Conservation (phyloP, 1,284 basidiomycete species). For the Leucoagaricus sp. region DNA sequence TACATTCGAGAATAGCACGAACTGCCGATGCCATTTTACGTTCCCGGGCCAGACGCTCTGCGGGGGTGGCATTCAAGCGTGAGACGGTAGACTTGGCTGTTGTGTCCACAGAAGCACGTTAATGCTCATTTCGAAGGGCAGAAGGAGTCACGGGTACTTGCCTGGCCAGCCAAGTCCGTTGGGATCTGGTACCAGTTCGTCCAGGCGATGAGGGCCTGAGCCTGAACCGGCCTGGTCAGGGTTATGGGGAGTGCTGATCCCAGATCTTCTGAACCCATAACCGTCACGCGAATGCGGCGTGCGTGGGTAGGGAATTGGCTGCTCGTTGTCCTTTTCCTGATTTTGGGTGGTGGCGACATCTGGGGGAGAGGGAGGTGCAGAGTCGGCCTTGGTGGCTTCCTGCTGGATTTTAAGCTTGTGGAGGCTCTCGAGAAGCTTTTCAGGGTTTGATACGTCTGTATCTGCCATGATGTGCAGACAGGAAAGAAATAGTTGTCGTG, state of each 20-base stretch:
- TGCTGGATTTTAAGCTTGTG: slow-evolving; percentile 33
- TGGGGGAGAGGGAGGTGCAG: neutral
- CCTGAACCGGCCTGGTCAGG: slow-evolving; percentile 9
- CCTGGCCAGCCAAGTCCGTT: slow-evolving; percentile 91
- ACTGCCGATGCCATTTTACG: slow-evolving; percentile 84
- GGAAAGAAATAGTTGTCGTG: slow-evolving; percentile 5
- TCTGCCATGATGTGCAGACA: slow-evolving; percentile 16
- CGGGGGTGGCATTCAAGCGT: slow-evolving; percentile 78
- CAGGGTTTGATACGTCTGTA: slow-evolving; percentile 27
- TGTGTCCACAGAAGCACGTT: slow-evolving; percentile 16
- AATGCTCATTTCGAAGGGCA: neutral
- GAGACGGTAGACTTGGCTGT: slow-evolving; percentile 89
- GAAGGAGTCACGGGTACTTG: neutral
- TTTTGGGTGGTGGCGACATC: slow-evolving; percentile 1
- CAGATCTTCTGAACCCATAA: slow-evolving; percentile 79
- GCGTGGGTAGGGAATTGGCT: slow-evolving; percentile 23
- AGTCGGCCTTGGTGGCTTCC: slow-evolving; percentile 9
- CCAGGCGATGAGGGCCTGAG: slow-evolving; percentile 1
- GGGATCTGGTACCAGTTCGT: slow-evolving; percentile 70
- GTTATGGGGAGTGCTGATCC: slow-evolving; percentile 59
- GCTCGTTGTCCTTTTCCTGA: slow-evolving; percentile 11
- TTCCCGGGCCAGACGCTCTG: slow-evolving; percentile 73
- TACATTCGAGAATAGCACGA: slow-evolving; percentile 92
- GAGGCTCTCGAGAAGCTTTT: slow-evolving; percentile 32
- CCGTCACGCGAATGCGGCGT: slow-evolving; percentile 60